Evolutionary conservation across 805 yeast genomes (phyloP).

Genomic region (Hanseniaspora vineae): DNA sequence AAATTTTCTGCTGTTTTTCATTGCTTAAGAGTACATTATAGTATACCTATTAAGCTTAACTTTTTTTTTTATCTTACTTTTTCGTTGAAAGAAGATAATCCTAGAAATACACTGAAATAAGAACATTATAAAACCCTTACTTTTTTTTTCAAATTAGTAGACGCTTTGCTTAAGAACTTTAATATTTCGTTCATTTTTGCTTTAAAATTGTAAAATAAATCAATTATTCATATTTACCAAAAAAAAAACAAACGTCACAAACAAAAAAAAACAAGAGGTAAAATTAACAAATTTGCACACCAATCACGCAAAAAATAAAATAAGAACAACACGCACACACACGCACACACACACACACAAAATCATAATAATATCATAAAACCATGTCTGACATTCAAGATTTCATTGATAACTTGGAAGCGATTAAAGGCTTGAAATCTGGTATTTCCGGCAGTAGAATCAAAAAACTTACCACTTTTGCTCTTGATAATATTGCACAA

Average conservation of each 20-base stretch:
- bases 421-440: constrained; percentile 45
- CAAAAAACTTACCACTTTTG: constrained; percentile 68
- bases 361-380: neutral
- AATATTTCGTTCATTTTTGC: constrained; percentile 1
- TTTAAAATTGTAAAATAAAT: too few species aligned
- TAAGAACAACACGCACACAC: neutral
- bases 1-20: too few species aligned
- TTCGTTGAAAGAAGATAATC: too few species aligned
- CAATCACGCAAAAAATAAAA: neutral
- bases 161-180: too few species aligned
- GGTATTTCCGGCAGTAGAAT: constrained; percentile 96
- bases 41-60: too few species aligned
- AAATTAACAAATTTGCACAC: neutral
- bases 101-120: too few species aligned
- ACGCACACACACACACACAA: too few species aligned
- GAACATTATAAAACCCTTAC: too few species aligned
- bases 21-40: too few species aligned
- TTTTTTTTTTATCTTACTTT: too few species aligned
- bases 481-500: constrained; percentile 48
- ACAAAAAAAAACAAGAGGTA: neutral
- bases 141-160: too few species aligned
- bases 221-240: constrained; percentile 1
- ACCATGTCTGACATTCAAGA: constrained; percentile 21
- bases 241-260: constrained; percentile 1
- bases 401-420: constrained; percentile 30